A percentile compares a stretch with the other conserved stretches of the same genome.
phyloP scores from a whole-genome alignment of 805 yeast species.

The Sugiyamaella floridensis region DNA sequence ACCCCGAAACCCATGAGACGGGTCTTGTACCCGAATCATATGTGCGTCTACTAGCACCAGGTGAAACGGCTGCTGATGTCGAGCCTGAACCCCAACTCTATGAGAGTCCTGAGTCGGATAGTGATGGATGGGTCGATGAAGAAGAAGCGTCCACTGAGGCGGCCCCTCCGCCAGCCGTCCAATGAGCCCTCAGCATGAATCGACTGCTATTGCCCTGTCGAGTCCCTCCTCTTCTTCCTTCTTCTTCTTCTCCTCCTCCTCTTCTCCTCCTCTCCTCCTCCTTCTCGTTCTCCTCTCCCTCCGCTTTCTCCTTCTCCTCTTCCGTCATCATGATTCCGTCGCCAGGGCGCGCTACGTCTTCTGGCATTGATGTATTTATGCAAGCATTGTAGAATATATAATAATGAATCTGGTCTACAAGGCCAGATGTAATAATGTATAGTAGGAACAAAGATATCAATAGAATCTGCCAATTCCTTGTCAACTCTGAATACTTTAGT shows the following conservation, averaged over 20 bases:
- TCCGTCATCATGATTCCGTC: neutral
- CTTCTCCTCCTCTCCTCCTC: too few species aligned
- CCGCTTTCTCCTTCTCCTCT: too few species aligned
- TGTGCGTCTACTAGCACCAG: slow-evolving; percentile 43
- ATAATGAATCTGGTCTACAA: too few species aligned
- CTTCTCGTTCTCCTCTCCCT: too few species aligned
- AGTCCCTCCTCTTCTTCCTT: too few species aligned
- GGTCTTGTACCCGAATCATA: slow-evolving; percentile 96
- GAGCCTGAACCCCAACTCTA: slow-evolving; percentile 15
- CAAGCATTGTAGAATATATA: neutral
- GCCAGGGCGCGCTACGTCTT: neutral
- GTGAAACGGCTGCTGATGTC: neutral
- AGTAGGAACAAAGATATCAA: too few species aligned
- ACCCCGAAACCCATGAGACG: slow-evolving; percentile 66
- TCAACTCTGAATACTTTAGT: too few species aligned
- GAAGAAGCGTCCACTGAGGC: slow-evolving; percentile 5
- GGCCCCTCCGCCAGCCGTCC: neutral
- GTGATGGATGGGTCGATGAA: slow-evolving; percentile 28
- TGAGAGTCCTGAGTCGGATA: slow-evolving; percentile 20
- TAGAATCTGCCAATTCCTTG: too few species aligned
- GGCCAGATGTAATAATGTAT: too few species aligned
- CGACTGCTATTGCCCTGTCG: too few species aligned
- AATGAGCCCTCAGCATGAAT: neutral
- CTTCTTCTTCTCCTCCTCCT: too few species aligned
- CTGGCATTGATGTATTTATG: neutral